These are phyloP conservation scores for Prunella vulgaris DNA, from an alignment of 257 asterid species.

Conservation along the genomic window DNA sequence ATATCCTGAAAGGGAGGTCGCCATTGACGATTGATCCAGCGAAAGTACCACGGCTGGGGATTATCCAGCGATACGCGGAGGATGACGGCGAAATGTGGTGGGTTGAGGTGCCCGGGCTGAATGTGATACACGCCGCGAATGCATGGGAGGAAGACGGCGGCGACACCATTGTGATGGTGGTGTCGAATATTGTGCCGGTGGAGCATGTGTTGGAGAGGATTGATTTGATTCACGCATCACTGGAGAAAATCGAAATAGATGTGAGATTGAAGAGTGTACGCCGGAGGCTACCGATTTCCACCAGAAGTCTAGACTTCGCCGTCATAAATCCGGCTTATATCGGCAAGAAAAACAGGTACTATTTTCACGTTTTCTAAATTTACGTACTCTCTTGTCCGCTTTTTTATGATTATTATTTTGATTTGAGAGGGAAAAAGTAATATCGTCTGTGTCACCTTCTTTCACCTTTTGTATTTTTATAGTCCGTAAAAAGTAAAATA, in stretches of 20 bases:
- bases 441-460: no score
- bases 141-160: constrained; percentile 75
- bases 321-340: constrained; percentile 52
- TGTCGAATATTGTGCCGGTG: constrained; percentile 40
- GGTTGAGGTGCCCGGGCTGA: constrained; percentile 56
- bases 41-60: constrained; percentile 53
- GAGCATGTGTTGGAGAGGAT: constrained; percentile 43
- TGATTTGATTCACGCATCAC: constrained; percentile 41
- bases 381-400: background rate
- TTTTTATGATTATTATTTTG: background rate
- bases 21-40: constrained; percentile 30
- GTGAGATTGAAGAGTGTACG: constrained; percentile 33
- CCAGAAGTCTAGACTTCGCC: constrained; percentile 43
- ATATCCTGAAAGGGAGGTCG: constrained; percentile 37
- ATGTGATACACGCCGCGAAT: constrained; percentile 46
- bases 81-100: constrained; percentile 46
- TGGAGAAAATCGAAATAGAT: constrained; percentile 47
- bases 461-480: no score
- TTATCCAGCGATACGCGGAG: constrained; percentile 46
- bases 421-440: background rate
- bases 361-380: background rate
- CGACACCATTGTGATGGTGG: constrained; percentile 50
- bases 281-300: constrained; percentile 37
- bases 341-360: constrained; percentile 48
- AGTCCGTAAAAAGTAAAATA: no score